These are phyloP conservation scores for Rhodotorula sp. DNA, from an alignment of 1,284 basidiomycete species.

Conservation along the genomic window DNA sequence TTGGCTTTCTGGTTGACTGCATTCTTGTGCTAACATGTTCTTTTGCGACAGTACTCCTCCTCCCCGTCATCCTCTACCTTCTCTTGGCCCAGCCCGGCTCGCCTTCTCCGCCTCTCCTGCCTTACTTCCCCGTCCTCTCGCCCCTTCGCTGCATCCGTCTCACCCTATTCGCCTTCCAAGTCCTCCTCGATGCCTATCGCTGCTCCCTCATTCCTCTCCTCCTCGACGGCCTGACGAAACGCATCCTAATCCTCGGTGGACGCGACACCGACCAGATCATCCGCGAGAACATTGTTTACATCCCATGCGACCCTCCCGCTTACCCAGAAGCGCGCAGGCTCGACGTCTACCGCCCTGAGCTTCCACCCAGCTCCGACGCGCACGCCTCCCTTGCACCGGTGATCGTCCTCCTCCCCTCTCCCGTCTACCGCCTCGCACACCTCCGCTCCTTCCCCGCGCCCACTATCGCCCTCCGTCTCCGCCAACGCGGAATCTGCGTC, in stretches of 20 bases:
- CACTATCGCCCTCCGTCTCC: slow-evolving; percentile 48
- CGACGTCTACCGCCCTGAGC: slow-evolving; percentile 43
- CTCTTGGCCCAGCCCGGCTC: not conserved
- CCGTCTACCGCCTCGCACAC: slow-evolving; percentile 10
- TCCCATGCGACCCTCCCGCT: not conserved
- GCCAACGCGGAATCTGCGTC: slow-evolving; percentile 50
- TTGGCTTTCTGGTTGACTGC: not conserved
- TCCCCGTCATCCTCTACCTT: not conserved
- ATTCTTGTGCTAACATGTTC: not conserved
- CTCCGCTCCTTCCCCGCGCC: slow-evolving; percentile 35
- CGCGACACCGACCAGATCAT: slow-evolving; percentile 43
- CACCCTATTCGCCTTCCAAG: slow-evolving; percentile 42
- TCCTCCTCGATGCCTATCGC: slow-evolving; percentile 41
- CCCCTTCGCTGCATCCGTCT: slow-evolving; percentile 45
- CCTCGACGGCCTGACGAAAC: slow-evolving; percentile 46
- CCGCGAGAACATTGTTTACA: slow-evolving; percentile 46
- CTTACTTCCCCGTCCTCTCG: slow-evolving; percentile 9
- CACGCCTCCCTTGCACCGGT: slow-evolving; percentile 41
- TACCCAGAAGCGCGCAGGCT: slow-evolving; percentile 30
- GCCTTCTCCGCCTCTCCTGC: slow-evolving; percentile 39
- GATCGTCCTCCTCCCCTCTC: slow-evolving; percentile 46
- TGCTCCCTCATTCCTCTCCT: slow-evolving; percentile 43
- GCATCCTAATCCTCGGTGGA: slow-evolving; percentile 48
- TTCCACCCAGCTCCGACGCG: not conserved
- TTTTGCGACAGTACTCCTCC: not conserved